Conservation (phyloP, 768 basidiomycete genomes). For the Cystobasidium ongulense region DNA sequence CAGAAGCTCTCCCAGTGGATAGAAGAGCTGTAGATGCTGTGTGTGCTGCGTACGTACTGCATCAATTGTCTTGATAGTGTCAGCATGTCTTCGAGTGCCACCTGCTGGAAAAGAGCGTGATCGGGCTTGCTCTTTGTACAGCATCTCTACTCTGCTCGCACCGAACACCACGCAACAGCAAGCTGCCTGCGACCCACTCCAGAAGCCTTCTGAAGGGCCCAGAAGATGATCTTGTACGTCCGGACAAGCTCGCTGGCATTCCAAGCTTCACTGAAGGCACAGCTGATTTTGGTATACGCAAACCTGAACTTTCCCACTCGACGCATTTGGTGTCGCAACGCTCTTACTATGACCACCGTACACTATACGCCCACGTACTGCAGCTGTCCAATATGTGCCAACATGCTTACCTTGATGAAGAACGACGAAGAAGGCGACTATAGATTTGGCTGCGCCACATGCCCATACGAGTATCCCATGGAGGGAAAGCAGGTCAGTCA, state of each 20-base stretch:
- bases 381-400: conserved; percentile 81
- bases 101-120: too few relatives aligned
- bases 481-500: conserved; percentile 49
- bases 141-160: neutral
- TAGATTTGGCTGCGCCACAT: conserved; percentile 88
- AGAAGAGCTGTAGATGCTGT: too few relatives aligned
- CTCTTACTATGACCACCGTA: neutral
- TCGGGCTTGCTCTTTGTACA: neutral
- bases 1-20: too few relatives aligned
- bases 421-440: conserved; percentile 64
- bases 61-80: too few relatives aligned
- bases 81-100: too few relatives aligned
- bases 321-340: neutral
- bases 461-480: conserved; percentile 91
- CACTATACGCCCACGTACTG: neutral
- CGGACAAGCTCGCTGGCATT: neutral
- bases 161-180: neutral
- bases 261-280: neutral
- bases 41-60: too few relatives aligned
- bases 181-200: neutral
- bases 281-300: too few relatives aligned
- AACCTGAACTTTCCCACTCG: neutral
- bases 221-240: conserved; percentile 6
- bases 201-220: neutral
- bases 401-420: conserved; percentile 64